Base-by-base conservation (phyloP, 1,139 yeast genomes). In the Williopsis jadinii region DNA sequence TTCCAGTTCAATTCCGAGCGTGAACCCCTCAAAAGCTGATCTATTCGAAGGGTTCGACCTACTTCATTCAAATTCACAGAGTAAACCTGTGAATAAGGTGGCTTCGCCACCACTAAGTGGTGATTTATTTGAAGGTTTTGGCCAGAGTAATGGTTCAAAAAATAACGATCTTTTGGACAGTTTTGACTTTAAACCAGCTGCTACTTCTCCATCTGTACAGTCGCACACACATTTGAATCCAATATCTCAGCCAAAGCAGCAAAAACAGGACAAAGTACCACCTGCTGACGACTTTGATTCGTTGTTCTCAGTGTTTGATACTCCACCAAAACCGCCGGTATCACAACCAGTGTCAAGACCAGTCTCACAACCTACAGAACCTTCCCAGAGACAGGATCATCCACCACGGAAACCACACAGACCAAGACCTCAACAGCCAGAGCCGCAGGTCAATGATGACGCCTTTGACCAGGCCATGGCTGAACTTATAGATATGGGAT, bases 401-500 rank as follows among this genome's bases (percentile, higher is more conserved):
- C 41, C 12, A 11, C 36, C 11, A n/a, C 9, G 5, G 9, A 27
- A 34, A 32, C 12, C 28, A 14, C 14, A 27, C n/a, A 15, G 15
- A 29, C 41, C 12, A 31, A n/a, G 10, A 11, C 40, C n/a, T 12
- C 34, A 29, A 27, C 36, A 32, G 3, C 37, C 37, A 32, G 38
- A 28, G 2, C 38, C 39, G 14, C 19, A 13, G 19, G 8, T 19
- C 6, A 39, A 43, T 12, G 37, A 46, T 11, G 61, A 59, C 36
- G 57, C 60, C 5, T 49, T 63, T 34, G 94, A 83, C 53, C 68
- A 67, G 19, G 68, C 78, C 3, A 59, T 85, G 26, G 92, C 92
- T 0, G 85, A 80, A 51, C 66, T 86, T 40, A 62, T 85, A 1
- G 95, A 86, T 47, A 85, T 86, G 75, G 95, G 95, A 2, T 86